Conservation (phyloP, 306 rosid species). For the Cucurbita argyrosperma region DNA sequence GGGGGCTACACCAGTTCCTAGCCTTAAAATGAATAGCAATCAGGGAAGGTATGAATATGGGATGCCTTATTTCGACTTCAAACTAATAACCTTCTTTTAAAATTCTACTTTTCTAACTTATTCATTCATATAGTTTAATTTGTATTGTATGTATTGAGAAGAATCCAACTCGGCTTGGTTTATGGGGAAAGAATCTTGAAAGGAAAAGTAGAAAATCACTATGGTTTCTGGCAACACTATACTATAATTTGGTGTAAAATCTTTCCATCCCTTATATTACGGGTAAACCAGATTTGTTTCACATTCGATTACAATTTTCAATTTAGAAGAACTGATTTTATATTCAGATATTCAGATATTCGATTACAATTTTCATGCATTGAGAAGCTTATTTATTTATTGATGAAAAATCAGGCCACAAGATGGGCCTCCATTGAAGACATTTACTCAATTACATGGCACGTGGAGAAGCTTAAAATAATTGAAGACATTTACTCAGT, state of each 20-base stretch:
- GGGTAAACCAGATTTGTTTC: neutral
- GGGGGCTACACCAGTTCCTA: conserved; percentile 24
- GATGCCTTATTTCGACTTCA: neutral
- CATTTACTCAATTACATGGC: too few relatives aligned
- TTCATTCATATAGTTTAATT: neutral
- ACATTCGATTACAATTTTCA: neutral
- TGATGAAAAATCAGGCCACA: too few relatives aligned
- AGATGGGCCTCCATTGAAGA: too few relatives aligned
- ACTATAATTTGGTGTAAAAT: neutral
- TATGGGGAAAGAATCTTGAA: neutral
- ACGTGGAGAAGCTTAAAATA: neutral
- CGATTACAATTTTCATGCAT: neutral
- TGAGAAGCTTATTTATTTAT: neutral
- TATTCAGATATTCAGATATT: neutral
- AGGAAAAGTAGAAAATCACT: neutral
- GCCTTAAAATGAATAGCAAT: conserved; percentile 10
- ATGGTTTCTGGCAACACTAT: neutral
- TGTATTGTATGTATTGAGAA: neutral
- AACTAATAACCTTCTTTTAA: neutral
- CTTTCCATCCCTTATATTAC: neutral
- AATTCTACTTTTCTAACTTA: neutral
- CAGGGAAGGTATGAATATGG: neutral
- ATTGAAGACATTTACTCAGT: neutral
- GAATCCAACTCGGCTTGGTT: neutral
- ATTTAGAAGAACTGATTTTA: neutral